Evolutionary conservation across 2,329 filamentous ascomycete genomes (phyloP).

Genomic region (Fusarium sambucinum): DNA sequence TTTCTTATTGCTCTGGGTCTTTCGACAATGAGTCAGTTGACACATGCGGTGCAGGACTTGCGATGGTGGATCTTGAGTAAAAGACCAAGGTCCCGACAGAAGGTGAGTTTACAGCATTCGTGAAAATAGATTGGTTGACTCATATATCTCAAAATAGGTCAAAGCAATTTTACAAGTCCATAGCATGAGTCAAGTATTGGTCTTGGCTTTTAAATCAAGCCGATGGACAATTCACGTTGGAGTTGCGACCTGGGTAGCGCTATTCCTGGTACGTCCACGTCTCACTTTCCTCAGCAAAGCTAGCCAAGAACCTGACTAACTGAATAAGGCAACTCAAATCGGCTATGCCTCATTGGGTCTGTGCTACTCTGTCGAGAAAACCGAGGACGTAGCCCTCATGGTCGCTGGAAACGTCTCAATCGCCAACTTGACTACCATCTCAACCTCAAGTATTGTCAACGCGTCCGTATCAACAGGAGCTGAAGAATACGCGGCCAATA

Average conservation of each 20-base stretch:
- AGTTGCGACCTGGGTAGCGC: conserved; percentile 18
- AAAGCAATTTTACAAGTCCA: conserved; percentile 28
- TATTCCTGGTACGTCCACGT: conserved; percentile 18
- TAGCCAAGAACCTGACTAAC: not conserved
- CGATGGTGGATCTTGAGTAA: conserved; percentile 60
- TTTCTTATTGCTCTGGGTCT: conserved; percentile 58
- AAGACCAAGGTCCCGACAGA: conserved; percentile 52
- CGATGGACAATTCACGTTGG: conserved; percentile 28
- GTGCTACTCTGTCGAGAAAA: conserved; percentile 57
- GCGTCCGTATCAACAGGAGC: conserved; percentile 11
- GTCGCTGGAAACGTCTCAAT: conserved; percentile 51
- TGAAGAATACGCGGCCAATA: conserved; percentile 57
- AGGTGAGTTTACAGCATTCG: conserved; percentile 46
- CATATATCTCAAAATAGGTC: conserved; percentile 1
- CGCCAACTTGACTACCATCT: conserved; percentile 52
- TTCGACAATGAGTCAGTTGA: conserved; percentile 57
- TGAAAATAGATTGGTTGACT: not conserved
- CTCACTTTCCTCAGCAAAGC: not conserved
- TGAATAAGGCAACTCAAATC: conserved; percentile 54
- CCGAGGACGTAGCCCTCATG: conserved; percentile 50
- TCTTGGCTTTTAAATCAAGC: conserved; percentile 27
- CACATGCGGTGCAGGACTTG: conserved; percentile 56
- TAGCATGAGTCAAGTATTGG: conserved; percentile 30
- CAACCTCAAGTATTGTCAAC: conserved; percentile 49
- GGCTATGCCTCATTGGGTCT: conserved; percentile 58